Evolutionary conservation across 352 stramenopile species (phyloP).

Genomic region (Globisporangium carolinianum): DNA sequence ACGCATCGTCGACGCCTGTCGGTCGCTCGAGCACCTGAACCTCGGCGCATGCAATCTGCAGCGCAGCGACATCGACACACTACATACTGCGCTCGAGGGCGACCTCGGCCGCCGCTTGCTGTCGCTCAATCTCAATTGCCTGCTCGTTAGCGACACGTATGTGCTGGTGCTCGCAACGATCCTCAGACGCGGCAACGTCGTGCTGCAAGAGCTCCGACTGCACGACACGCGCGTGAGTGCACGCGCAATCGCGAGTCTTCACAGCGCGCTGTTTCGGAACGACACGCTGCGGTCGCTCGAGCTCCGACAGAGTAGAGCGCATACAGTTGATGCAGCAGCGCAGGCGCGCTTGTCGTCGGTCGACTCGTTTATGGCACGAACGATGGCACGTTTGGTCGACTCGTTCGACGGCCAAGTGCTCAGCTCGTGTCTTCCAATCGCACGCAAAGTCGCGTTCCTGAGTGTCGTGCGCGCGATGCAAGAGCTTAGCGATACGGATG

Average conservation of each 20-base stretch:
- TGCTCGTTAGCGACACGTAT: conserved; percentile 2
- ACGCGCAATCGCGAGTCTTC: neutral
- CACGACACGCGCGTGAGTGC: neutral
- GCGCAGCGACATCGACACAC: neutral
- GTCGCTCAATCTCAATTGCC: conserved; percentile 3
- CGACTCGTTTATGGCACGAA: no score
- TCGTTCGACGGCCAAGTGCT: neutral
- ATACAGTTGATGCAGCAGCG: neutral
- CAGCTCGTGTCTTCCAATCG: neutral
- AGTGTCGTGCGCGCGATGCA: neutral
- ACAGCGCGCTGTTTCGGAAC: neutral
- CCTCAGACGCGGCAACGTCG: neutral
- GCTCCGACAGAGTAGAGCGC: neutral
- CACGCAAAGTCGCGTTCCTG: conserved; percentile 1
- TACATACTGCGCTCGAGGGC: neutral
- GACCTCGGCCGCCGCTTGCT: neutral
- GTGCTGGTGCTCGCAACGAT: neutral
- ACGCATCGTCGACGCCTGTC: neutral
- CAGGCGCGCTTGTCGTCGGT: no score
- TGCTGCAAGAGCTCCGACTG: conserved; percentile 5
- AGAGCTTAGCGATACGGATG: neutral
- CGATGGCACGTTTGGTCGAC: neutral
- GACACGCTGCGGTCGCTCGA: neutral
- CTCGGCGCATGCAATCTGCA: neutral
- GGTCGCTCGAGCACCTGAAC: conserved; percentile 1